Base-by-base conservation (phyloP, 2,329 filamentous ascomycete genomes). In the Curvularia spicifera region DNA sequence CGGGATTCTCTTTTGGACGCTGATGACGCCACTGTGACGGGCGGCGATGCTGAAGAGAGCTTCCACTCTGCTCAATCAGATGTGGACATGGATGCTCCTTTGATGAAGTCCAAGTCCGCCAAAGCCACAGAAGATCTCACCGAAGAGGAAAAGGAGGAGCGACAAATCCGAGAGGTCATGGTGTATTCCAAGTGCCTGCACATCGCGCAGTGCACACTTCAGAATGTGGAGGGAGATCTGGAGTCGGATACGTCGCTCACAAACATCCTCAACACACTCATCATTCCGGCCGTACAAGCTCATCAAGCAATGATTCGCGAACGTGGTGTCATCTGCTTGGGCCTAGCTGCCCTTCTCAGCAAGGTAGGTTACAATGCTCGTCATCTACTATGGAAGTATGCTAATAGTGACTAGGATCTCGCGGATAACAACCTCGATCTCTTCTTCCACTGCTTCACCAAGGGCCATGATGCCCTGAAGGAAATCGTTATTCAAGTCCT, bases 131-230 rank as follows among this genome's bases (percentile, higher is more conserved):
- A 80, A 77, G 47, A 78, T 70, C 61, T 80, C 76, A 62, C 77
- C 74, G 40, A 78, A 68, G 70, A 82, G 83, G 86, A 66, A 48
- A 84, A 86, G 51, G 84, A 87, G 65, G 82, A 83, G 46, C 96
- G 93, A 79, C 91, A 91, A 1, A 87, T 97, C 65, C 89, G 87
- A 65, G 93, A 97, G 78, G 95, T 97, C 72, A 88, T 97, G 81
- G 90, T 98, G 76, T 98, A 98, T 81, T 93, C 97, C 87, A 98
- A 98, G 79, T 98, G 95, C 76, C 84, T 99, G 61, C 91, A 97
- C 73, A 97, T 99, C 66, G 93, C 96, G 26, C 92, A 97, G 77
- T 98, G 93, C 82, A 97, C 98, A 91, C 84, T 99, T 51, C 89
- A 96, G 73, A 97, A 98, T 71, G 91, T 99, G 9, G 85, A 91